Evolutionary conservation across 2,329 filamentous ascomycete genomes (phyloP).

Genomic region (Monascus ruber): DNA sequence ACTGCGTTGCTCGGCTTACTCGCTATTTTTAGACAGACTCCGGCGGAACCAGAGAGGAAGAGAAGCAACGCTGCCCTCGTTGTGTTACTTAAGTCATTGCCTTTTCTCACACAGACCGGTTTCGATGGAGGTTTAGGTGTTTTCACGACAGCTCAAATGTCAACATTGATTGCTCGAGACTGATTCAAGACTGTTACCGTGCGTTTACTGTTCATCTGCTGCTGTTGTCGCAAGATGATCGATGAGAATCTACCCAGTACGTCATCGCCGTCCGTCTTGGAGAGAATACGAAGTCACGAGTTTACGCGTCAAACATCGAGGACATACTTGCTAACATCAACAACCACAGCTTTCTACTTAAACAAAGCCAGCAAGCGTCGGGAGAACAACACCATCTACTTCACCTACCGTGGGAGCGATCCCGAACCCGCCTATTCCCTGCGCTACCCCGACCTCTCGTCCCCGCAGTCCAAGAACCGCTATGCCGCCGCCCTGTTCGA

Average conservation of each 20-base stretch:
- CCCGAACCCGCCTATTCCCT: constrained; percentile 71
- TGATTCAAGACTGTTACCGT: no score
- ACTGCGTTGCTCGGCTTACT: no score
- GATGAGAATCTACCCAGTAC: constrained; percentile 83
- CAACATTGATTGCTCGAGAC: no score
- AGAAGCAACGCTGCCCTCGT: no score
- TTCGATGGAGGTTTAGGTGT: no score
- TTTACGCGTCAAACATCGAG: neutral
- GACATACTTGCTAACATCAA: constrained; percentile 10
- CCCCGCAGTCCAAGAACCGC: constrained; percentile 61
- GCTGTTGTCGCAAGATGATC: constrained; percentile 48
- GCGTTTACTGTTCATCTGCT: no score
- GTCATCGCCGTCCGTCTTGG: constrained; percentile 10
- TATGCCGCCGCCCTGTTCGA: constrained; percentile 83
- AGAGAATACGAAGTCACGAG: neutral
- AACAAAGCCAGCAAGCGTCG: constrained; percentile 39
- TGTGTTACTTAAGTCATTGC: no score
- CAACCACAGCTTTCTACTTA: constrained; percentile 45
- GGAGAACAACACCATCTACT: constrained; percentile 28
- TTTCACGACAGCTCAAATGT: no score
- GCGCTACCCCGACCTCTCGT: constrained; percentile 60
- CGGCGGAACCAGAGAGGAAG: no score
- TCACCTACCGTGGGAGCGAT: constrained; percentile 65
- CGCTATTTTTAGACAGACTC: no score
- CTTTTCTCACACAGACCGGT: no score